These are phyloP conservation scores for Aspergillus sp. DNA, from an alignment of 2,329 filamentous ascomycete genomes.

Conservation along the genomic window DNA sequence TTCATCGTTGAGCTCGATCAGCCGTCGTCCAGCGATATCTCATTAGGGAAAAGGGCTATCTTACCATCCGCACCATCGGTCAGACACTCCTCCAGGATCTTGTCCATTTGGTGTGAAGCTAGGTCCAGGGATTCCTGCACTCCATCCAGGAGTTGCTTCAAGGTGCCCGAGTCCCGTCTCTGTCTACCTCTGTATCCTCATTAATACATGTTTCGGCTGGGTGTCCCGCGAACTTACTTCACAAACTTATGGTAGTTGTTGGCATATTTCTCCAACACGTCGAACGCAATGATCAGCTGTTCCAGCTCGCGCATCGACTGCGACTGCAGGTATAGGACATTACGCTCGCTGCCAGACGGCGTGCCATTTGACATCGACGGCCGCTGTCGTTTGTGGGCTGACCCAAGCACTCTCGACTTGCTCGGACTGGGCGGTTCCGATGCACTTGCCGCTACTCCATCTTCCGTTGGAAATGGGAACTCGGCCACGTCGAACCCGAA, in stretches of 20 bases:
- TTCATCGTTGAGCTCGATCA: constrained; percentile 21
- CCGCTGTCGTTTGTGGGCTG: constrained; percentile 20
- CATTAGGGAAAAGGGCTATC: constrained; percentile 13
- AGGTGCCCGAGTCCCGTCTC: constrained; percentile 23
- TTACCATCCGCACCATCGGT: constrained; percentile 47
- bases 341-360: constrained; percentile 14
- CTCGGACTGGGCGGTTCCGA: constrained; percentile 23
- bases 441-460: constrained; percentile 14
- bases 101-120: constrained; percentile 49
- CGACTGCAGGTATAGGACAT: constrained; percentile 37
- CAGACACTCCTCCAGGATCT: constrained; percentile 57
- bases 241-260: constrained; percentile 42
- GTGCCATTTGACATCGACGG: constrained; percentile 17
- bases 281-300: constrained; percentile 54
- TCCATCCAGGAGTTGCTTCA: constrained; percentile 45
- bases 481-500: constrained; percentile 31
- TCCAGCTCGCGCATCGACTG: constrained; percentile 61
- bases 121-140: constrained; percentile 48
- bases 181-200: constrained; percentile 16
- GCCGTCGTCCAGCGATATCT: too few species aligned
- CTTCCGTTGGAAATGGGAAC: constrained; percentile 12
- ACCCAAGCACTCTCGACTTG: constrained; percentile 19
- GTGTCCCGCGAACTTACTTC: constrained; percentile 22
- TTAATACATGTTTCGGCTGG: constrained; percentile 8
- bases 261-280: constrained; percentile 59